Conservation (phyloP, 768 basidiomycete species). For the Lactarius tabidus region DNA sequence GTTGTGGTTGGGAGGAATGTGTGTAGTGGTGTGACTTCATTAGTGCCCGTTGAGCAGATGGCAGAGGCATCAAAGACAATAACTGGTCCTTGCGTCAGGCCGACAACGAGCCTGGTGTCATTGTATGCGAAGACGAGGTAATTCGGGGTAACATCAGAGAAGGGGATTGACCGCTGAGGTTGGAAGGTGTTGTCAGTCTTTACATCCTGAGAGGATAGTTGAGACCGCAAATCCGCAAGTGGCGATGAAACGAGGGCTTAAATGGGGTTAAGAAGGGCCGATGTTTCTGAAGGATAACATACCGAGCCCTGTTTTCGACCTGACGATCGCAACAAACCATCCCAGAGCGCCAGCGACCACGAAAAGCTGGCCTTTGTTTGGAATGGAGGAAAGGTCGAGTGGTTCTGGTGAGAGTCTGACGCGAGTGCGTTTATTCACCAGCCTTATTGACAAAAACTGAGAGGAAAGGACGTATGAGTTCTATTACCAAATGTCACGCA, state of each 20-base stretch:
- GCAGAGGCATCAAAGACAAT: conserved; percentile 53
- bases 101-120: conserved; percentile 59
- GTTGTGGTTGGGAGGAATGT: conserved; percentile 41
- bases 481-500: background rate
- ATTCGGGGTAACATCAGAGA: conserved; percentile 46
- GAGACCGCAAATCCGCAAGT: conserved; percentile 54
- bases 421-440: conserved; percentile 59
- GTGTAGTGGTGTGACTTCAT: conserved; percentile 45
- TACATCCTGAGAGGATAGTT: conserved; percentile 42
- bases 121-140: conserved; percentile 53
- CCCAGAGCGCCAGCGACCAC: conserved; percentile 55
- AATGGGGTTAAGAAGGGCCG: conserved; percentile 7
- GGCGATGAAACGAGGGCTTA: conserved; percentile 61
- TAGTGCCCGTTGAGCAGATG: conserved; percentile 45
- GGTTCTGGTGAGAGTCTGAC: conserved; percentile 54
- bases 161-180: conserved; percentile 48
- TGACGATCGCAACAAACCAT: conserved; percentile 65
- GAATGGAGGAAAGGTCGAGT: conserved; percentile 40
- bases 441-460: conserved; percentile 38
- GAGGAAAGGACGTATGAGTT: background rate
- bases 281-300: conserved; percentile 13
- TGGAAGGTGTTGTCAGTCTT: conserved; percentile 41
- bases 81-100: conserved; percentile 54
- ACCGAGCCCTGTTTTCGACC: conserved; percentile 34
- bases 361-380: conserved; percentile 50